Percentiles rank a stretch among this genome's conserved stretches.
Conservation (phyloP, 345 rosid species). For the Clausena lansium region DNA sequence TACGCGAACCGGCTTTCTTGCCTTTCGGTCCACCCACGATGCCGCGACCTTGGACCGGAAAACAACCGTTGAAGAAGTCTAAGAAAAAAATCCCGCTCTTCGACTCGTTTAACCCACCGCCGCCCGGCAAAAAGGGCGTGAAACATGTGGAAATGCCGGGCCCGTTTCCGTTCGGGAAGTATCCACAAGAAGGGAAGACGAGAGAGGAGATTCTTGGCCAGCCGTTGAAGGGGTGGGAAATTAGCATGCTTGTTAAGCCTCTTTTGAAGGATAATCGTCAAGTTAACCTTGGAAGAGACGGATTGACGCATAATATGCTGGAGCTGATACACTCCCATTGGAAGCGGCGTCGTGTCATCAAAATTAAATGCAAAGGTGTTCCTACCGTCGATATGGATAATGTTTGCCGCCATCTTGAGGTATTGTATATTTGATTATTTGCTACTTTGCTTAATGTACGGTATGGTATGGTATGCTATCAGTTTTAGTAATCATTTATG, state of each 20-base stretch:
- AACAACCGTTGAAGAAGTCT: constrained; percentile 77
- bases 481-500: neutral
- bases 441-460: neutral
- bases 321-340: constrained; percentile 86
- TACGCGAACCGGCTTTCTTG: constrained; percentile 88
- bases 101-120: constrained; percentile 70
- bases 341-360: constrained; percentile 81
- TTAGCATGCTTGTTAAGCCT: constrained; percentile 65
- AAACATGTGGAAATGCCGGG: constrained; percentile 77
- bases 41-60: constrained; percentile 98
- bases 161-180: constrained; percentile 58
- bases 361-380: constrained; percentile 82
- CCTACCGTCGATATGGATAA: constrained; percentile 93
- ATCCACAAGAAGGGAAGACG: constrained; percentile 54
- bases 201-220: constrained; percentile 79
- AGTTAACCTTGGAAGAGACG: constrained; percentile 94
- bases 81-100: constrained; percentile 83
- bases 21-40: constrained; percentile 94
- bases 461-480: neutral
- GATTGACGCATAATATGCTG: constrained; percentile 96
- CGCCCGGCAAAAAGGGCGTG: constrained; percentile 54
- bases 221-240: constrained; percentile 87
- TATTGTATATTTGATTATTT: constrained; percentile 11
- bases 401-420: constrained; percentile 86
- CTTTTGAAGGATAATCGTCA: constrained; percentile 74